These are phyloP conservation scores for Triticum monococcum DNA, from an alignment of 176 grass and related monocot genomes.

Conservation along the genomic window DNA sequence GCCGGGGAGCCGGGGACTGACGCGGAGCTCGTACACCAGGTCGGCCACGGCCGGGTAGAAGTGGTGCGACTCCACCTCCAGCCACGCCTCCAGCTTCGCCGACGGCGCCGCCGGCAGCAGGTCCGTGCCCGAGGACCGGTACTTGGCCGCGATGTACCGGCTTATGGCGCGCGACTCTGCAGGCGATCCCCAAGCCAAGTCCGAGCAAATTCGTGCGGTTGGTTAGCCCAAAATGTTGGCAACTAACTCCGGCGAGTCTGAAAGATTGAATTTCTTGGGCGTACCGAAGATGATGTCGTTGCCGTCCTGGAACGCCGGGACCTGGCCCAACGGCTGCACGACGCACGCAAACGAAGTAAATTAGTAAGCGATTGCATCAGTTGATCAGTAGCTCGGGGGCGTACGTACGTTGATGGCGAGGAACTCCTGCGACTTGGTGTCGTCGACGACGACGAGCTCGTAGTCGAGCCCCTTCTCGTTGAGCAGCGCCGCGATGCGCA, in stretches of 20 bases:
- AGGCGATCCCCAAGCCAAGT: neutral
- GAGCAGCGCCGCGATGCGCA: no score
- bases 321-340: conserved; percentile 6
- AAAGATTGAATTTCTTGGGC: neutral
- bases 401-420: no score
- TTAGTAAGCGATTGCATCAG: neutral
- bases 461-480: no score
- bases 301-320: neutral
- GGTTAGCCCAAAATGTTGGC: neutral
- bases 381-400: no score
- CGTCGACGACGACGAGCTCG: no score
- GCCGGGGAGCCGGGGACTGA: conserved; percentile 38
- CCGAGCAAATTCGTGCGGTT: neutral
- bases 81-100: conserved; percentile 63
- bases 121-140: conserved; percentile 26
- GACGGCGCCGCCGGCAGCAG: conserved; percentile 31
- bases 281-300: conserved; percentile 1
- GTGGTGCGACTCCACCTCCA: conserved; percentile 75
- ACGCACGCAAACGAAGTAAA: neutral
- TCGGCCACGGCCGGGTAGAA: conserved; percentile 39
- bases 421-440: no score
- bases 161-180: conserved; percentile 78
- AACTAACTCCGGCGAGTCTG: neutral
- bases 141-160: conserved; percentile 60
- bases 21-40: conserved; percentile 49